Evolutionary conservation across 208 protist species (phyloP).

Genomic region (Angomonas ambiguus): DNA sequence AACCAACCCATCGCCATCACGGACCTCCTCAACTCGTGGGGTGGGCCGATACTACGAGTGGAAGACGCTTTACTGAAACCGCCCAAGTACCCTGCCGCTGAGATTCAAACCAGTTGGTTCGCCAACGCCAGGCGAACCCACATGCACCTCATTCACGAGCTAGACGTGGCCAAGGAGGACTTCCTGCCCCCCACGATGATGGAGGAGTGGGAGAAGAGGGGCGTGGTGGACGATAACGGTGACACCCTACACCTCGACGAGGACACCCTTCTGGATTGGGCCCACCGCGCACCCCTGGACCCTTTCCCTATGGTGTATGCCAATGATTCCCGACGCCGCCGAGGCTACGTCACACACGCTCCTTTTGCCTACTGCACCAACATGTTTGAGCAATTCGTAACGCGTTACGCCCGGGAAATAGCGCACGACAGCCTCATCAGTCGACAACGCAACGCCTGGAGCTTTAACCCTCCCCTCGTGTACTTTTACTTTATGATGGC

Average conservation of each 20-base stretch:
- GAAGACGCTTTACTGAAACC: conserved; percentile 30
- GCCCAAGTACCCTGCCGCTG: too few relatives aligned
- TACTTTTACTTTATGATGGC: conserved; percentile 62
- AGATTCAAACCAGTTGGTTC: too few relatives aligned
- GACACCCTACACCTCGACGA: background rate
- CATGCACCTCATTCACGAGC: conserved; percentile 13
- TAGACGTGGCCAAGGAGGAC: background rate
- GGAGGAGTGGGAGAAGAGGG: background rate
- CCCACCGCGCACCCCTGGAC: background rate
- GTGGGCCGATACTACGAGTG: conserved; percentile 53
- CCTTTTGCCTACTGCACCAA: conserved; percentile 64
- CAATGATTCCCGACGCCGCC: conserved; percentile 14
- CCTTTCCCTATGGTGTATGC: background rate
- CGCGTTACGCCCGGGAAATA: conserved; percentile 37
- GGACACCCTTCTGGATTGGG: too few relatives aligned
- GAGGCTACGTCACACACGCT: conserved; percentile 48
- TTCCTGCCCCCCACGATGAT: background rate
- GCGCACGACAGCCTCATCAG: conserved; percentile 20
- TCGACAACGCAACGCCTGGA: conserved; percentile 21
- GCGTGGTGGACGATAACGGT: too few relatives aligned
- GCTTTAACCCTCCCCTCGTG: conserved; percentile 49
- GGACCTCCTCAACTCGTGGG: conserved; percentile 57
- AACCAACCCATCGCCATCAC: conserved; percentile 47
- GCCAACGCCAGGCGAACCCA: too few relatives aligned
- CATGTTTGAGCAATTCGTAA: conserved; percentile 36